Evolutionary conservation across 139 green algal genomes (phyloP).

Genomic region (Helicosporidium sp.): DNA sequence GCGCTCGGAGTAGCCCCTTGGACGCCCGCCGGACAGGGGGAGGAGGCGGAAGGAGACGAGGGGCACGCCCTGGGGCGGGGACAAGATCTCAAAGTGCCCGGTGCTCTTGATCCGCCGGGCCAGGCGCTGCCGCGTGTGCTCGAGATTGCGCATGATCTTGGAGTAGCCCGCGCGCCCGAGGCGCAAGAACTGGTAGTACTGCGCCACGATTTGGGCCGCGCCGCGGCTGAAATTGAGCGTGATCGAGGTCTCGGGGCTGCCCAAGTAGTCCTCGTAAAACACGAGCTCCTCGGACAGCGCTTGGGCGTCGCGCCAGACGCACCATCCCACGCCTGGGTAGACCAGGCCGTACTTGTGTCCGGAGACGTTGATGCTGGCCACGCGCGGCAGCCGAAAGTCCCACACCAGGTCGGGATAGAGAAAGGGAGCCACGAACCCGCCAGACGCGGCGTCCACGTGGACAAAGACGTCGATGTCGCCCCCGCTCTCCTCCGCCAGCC

Average conservation of each 20-base stretch:
- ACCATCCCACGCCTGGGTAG: slow-evolving; percentile 47
- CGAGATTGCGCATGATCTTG: slow-evolving; percentile 40
- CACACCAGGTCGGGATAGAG: slow-evolving; percentile 38
- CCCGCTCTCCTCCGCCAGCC: slow-evolving; percentile 27
- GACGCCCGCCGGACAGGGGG: slow-evolving; percentile 2
- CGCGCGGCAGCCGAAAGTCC: slow-evolving; percentile 45
- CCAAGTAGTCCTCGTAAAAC: slow-evolving; percentile 39
- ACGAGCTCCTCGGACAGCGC: slow-evolving; percentile 2
- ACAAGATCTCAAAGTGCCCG: slow-evolving; percentile 28
- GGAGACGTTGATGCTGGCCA: slow-evolving; percentile 45
- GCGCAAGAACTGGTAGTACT: slow-evolving; percentile 49
- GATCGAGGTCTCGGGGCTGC: slow-evolving; percentile 32
- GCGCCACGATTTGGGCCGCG: slow-evolving; percentile 31
- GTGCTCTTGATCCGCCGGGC: slow-evolving; percentile 8
- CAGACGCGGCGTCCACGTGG: slow-evolving; percentile 47
- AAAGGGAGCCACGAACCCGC: slow-evolving; percentile 52
- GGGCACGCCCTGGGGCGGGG: slow-evolving; percentile 23
- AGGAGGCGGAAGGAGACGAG: slow-evolving; percentile 38
- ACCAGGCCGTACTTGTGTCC: slow-evolving; percentile 49
- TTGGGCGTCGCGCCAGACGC: slow-evolving; percentile 27
- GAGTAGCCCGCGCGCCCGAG: slow-evolving; percentile 40
- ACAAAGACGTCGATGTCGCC: slow-evolving; percentile 36
- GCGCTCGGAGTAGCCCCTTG: slow-evolving; percentile 37
- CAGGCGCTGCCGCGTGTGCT: slow-evolving; percentile 13
- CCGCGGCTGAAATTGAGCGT: slow-evolving; percentile 56